phyloP scores from a whole-genome alignment of 2,329 filamentous ascomycete genomes.

The Ophiocordyceps camponoti-saundersi region DNA sequence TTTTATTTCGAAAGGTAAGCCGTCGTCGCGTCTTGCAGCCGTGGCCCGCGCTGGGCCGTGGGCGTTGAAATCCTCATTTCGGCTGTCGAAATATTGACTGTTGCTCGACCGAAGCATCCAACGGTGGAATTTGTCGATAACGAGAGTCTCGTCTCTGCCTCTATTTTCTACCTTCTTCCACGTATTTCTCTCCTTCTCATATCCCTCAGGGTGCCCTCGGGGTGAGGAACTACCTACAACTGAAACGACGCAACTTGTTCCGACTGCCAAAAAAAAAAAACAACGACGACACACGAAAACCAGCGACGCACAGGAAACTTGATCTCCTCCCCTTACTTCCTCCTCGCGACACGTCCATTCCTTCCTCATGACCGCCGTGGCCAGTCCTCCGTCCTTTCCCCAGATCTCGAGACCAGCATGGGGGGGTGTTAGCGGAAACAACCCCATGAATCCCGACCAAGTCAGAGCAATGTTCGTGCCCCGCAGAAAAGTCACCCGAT shows the following conservation, averaged over 20 bases:
- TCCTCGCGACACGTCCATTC: conserved; percentile 5
- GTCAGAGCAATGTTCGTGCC: conserved; percentile 77
- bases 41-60: background rate
- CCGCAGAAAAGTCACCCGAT: conserved; percentile 71
- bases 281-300: background rate
- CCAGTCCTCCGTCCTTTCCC: conserved; percentile 45
- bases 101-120: background rate
- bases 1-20: background rate
- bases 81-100: background rate
- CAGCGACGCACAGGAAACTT: background rate
- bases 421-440: conserved; percentile 39
- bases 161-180: background rate
- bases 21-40: background rate
- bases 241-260: background rate
- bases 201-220: background rate
- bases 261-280: background rate
- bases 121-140: background rate
- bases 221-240: background rate
- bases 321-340: conserved; percentile 3
- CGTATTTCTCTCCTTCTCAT: background rate
- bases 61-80: background rate
- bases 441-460: conserved; percentile 70
- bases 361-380: conserved; percentile 50
- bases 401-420: conserved; percentile 49
- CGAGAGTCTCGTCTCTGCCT: background rate